Conservation (phyloP, 2,329 filamentous ascomycete genomes). For the Fusarium sp. region DNA sequence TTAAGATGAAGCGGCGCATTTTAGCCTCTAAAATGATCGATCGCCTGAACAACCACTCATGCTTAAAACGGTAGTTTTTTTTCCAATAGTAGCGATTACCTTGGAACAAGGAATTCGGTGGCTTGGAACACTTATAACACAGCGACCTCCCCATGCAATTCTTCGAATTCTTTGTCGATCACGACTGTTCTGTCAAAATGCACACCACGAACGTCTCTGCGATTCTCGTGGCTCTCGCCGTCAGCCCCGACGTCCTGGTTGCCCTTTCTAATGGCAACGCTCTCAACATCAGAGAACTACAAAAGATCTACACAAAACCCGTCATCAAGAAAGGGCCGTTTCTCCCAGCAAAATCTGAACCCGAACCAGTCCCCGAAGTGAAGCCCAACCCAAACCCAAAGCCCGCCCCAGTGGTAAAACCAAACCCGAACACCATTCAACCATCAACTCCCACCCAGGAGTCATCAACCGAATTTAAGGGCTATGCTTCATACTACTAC, state of each 20-base stretch:
- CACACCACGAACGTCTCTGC: not conserved
- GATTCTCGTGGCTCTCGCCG: fast-evolving
- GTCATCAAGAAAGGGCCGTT: not conserved
- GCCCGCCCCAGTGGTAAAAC: not conserved
- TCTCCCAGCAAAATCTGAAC: not conserved
- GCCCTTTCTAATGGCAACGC: not conserved
- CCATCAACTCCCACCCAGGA: not conserved
- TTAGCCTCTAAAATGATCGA: not conserved
- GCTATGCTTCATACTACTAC: not conserved
- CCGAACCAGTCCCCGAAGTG: not conserved
- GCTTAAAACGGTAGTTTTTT: not conserved
- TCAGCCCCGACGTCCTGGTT: not conserved
- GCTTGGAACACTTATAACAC: not conserved
- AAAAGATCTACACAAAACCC: not conserved
- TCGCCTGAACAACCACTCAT: not conserved
- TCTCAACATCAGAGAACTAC: not conserved
- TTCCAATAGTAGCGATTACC: not conserved
- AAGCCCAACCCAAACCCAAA: not conserved
- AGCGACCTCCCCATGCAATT: not conserved
- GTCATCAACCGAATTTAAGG: not conserved
- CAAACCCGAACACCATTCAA: not conserved
- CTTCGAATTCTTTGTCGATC: too few relatives aligned
- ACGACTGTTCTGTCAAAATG: not conserved
- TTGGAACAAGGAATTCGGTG: not conserved
- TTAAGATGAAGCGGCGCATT: not conserved